Conservation (phyloP, 106 monocot genomes). For the Allium sativum region DNA sequence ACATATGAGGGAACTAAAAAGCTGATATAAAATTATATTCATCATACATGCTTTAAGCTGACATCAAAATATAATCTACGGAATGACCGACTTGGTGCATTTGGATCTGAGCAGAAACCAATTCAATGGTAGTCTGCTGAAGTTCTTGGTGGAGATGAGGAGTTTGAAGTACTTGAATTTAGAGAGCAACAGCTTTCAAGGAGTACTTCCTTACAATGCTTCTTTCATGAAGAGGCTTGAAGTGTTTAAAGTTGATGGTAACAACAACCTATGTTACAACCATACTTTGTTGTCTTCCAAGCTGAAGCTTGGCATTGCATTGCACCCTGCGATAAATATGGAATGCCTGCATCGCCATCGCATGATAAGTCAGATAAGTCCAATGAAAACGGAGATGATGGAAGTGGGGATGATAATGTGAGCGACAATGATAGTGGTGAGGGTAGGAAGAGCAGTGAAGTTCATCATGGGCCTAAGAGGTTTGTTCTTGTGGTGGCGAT, state of each 20-base stretch:
- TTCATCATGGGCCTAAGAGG: constrained; percentile 51
- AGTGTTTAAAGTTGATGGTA: constrained; percentile 58
- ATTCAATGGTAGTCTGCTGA: constrained; percentile 67
- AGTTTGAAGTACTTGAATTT: constrained; percentile 45
- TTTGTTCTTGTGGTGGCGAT: constrained; percentile 63
- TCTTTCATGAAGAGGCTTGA: constrained; percentile 49
- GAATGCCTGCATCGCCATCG: constrained; percentile 57
- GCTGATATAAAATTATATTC: too few species aligned
- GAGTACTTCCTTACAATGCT: constrained; percentile 68
- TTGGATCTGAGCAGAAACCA: constrained; percentile 76
- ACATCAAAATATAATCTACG: too few species aligned
- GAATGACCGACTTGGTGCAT: constrained; percentile 42
- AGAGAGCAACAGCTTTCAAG: constrained; percentile 69
- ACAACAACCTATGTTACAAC: constrained; percentile 75
- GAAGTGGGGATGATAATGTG: constrained; percentile 10
- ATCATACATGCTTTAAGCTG: too few species aligned
- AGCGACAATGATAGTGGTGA: background rate
- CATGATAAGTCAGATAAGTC: constrained; percentile 23
- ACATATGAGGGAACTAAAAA: too few species aligned
- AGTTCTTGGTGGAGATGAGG: constrained; percentile 42
- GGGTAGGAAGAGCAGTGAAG: constrained; percentile 13
- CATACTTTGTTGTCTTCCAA: constrained; percentile 43
- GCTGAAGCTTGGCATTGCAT: constrained; percentile 72
- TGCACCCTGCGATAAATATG: constrained; percentile 61
- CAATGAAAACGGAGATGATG: constrained; percentile 23